Evolutionary conservation across 768 basidiomycete species (phyloP).

Genomic region (Boletus sp.): DNA sequence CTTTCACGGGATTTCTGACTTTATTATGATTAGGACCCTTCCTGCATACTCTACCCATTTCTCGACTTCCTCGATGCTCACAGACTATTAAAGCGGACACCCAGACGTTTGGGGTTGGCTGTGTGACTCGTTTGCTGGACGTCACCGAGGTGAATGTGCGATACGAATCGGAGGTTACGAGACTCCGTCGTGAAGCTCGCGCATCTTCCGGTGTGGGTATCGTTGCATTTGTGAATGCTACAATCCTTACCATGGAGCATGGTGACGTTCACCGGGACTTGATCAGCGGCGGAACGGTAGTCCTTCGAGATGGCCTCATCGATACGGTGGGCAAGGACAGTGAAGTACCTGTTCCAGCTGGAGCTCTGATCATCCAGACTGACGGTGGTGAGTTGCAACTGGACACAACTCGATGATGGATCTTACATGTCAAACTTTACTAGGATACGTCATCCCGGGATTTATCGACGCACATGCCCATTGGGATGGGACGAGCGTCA

Average conservation of each 20-base stretch:
- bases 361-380: slow-evolving; percentile 51
- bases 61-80: slow-evolving; percentile 47
- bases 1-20: neutral
- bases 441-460: slow-evolving; percentile 65
- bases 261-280: slow-evolving; percentile 49
- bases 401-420: too few species aligned
- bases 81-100: slow-evolving; percentile 47
- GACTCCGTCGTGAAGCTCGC: slow-evolving; percentile 53
- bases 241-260: slow-evolving; percentile 64
- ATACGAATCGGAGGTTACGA: slow-evolving; percentile 57
- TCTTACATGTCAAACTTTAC: slow-evolving; percentile 1
- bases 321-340: slow-evolving; percentile 40
- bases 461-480: slow-evolving; percentile 79
- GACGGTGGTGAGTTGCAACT: slow-evolving; percentile 49
- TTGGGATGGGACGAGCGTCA: slow-evolving; percentile 53
- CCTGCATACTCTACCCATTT: slow-evolving; percentile 54
- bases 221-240: slow-evolving; percentile 64
- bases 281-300: slow-evolving; percentile 48
- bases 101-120: slow-evolving; percentile 58
- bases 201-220: slow-evolving; percentile 31
- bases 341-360: slow-evolving; percentile 34
- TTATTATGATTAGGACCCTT: slow-evolving; percentile 16
- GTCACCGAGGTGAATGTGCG: slow-evolving; percentile 57
- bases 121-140: slow-evolving; percentile 53
- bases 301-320: slow-evolving; percentile 57